phyloP scores from a whole-genome alignment of 2,329 filamentous ascomycete species.

The Claviceps pazoutovae region DNA sequence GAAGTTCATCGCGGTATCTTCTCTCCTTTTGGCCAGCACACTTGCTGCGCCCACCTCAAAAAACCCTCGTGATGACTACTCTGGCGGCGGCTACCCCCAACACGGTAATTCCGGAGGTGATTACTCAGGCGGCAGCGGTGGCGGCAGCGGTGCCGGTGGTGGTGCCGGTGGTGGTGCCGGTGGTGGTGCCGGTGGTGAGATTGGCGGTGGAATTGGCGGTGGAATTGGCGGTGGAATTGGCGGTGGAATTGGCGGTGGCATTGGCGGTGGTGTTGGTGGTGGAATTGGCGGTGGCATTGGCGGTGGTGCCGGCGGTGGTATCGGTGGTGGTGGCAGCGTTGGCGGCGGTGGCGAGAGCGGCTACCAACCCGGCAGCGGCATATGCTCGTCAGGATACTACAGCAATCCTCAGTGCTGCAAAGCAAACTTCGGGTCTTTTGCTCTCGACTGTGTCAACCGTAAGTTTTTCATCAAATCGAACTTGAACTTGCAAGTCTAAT shows the following conservation, averaged over 20 bases:
- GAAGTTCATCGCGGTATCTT: conserved; percentile 7
- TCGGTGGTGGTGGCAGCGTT: too few species aligned
- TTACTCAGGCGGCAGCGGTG: background rate
- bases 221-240: too few species aligned
- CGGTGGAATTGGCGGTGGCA: background rate
- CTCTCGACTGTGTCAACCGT: conserved; percentile 27
- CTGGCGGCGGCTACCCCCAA: background rate
- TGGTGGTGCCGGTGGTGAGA: background rate
- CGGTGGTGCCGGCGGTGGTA: too few species aligned
- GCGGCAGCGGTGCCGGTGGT: background rate
- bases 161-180: background rate
- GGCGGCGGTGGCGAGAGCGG: too few species aligned
- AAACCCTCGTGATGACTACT: background rate
- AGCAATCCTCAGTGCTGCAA: conserved; percentile 31
- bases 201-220: too few species aligned
- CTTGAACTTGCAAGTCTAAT: background rate
- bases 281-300: background rate
- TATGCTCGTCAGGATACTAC: conserved; percentile 11
- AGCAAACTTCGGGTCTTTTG: conserved; percentile 31
- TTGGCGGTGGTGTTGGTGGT: too few species aligned
- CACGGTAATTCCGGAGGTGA: background rate
- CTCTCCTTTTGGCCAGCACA: conserved; percentile 7
- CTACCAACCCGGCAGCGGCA: background rate
- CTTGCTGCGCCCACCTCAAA: conserved; percentile 8
- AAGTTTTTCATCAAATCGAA: background rate